phyloP scores from a whole-genome alignment of 495 filamentous ascomycete species.

The Stereocaulon alpinum region DNA sequence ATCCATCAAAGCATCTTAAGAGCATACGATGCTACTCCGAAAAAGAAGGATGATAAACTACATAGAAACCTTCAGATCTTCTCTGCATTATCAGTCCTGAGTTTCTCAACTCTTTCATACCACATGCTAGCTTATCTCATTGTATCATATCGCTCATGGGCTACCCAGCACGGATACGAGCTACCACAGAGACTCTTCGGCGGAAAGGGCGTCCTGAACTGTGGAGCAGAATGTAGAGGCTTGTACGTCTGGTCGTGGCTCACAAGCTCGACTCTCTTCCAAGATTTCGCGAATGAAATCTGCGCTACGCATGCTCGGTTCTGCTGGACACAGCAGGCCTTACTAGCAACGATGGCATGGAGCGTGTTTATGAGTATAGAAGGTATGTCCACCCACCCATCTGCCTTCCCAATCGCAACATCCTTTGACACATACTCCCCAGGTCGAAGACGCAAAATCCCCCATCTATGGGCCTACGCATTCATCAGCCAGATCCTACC shows the following conservation, averaged over 20 bases:
- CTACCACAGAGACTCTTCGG: conserved; percentile 3
- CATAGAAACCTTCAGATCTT: conserved; percentile 11
- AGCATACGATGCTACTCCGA: neutral
- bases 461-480: conserved; percentile 47
- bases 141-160: conserved; percentile 15
- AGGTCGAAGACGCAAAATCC: conserved; percentile 49
- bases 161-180: neutral
- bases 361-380: conserved; percentile 47
- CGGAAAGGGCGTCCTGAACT: neutral
- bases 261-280: conserved; percentile 25
- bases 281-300: conserved; percentile 29
- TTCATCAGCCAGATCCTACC: conserved; percentile 46
- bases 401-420: too few relatives aligned
- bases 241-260: conserved; percentile 19
- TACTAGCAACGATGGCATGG: conserved; percentile 43
- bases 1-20: conserved; percentile 9
- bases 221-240: neutral
- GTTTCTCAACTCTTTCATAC: conserved; percentile 20
- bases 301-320: conserved; percentile 26
- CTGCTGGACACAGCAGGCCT: conserved; percentile 60
- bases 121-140: conserved; percentile 21
- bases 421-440: too few relatives aligned
- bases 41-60: neutral
- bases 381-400: conserved; percentile 22
- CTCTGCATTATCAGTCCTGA: conserved; percentile 15